Evolutionary conservation across 192 early-diverging fungal species (phyloP).

Genomic region (Linnemannia elongata): DNA sequence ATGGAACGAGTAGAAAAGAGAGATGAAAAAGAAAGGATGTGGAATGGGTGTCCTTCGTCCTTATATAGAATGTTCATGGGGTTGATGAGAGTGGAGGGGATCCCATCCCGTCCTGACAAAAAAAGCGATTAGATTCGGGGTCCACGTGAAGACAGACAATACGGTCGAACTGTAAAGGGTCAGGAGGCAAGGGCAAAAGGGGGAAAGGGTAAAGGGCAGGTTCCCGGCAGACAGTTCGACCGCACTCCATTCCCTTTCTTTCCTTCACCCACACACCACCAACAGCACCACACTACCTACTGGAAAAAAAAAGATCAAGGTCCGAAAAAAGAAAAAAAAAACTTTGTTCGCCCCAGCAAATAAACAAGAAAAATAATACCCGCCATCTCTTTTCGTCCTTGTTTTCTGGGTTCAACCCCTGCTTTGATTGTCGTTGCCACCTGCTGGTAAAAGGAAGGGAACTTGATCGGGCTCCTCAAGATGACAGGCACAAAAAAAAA

Average conservation of each 20-base stretch:
- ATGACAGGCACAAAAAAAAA: background rate
- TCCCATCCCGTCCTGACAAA: background rate
- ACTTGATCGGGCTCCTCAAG: background rate
- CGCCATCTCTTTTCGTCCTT: background rate
- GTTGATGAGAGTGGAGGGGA: background rate
- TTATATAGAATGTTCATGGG: background rate
- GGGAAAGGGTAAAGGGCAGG: background rate
- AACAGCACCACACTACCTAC: background rate
- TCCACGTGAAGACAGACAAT: background rate
- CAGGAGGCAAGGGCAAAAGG: background rate
- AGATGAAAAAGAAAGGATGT: background rate
- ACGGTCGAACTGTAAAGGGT: too few species aligned
- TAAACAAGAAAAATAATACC: background rate
- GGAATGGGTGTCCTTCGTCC: background rate
- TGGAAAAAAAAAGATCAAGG: background rate
- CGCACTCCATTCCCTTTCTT: background rate
- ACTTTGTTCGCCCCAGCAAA: conserved; percentile 1
- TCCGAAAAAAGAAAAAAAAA: background rate
- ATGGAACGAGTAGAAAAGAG: background rate
- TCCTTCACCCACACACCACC: background rate
- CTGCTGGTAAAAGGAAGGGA: background rate
- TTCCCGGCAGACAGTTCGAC: background rate
- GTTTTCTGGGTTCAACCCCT: too few species aligned
- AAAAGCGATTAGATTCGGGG: background rate
- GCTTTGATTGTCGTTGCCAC: background rate